Percentiles rank a stretch among this genome's conserved stretches.
Evolutionary conservation across 805 yeast species (phyloP).

Genomic region (Priceomyces castillae): DNA sequence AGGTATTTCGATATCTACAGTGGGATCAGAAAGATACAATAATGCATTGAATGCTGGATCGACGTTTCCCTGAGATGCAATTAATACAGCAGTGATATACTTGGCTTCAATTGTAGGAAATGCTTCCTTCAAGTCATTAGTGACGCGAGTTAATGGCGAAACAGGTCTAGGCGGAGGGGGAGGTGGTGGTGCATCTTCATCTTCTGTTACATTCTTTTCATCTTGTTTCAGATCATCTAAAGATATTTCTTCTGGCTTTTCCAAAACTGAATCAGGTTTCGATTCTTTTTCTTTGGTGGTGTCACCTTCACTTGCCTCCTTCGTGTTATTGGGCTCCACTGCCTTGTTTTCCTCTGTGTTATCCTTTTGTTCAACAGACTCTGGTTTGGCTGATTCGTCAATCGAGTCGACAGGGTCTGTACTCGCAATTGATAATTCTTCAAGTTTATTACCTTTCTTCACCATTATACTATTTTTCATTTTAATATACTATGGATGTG

Average conservation of each 20-base stretch:
- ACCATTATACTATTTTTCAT: slow-evolving; percentile 2
- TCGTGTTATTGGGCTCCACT: neutral
- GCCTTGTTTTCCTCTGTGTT: slow-evolving; percentile 1
- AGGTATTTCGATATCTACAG: slow-evolving; percentile 51
- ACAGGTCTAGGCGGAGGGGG: slow-evolving; percentile 54
- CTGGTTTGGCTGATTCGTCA: slow-evolving; percentile 13
- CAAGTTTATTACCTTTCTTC: slow-evolving; percentile 9
- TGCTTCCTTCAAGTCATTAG: slow-evolving; percentile 71
- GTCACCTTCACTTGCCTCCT: slow-evolving; percentile 1
- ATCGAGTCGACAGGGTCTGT: slow-evolving; percentile 31
- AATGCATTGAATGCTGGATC: slow-evolving; percentile 90
- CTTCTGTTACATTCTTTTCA: neutral
- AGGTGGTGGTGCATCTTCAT: slow-evolving; percentile 25
- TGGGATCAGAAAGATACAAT: slow-evolving; percentile 74
- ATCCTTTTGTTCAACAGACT: slow-evolving; percentile 4
- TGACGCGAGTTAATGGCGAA: slow-evolving; percentile 54
- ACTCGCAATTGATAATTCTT: slow-evolving; percentile 29
- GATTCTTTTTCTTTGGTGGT: slow-evolving; percentile 1
- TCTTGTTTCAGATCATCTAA: neutral
- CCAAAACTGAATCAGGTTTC: neutral
- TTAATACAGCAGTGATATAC: slow-evolving; percentile 70
- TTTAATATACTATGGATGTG: neutral
- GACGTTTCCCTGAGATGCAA: slow-evolving; percentile 78
- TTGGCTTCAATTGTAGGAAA: slow-evolving; percentile 77
- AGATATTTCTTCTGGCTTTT: neutral